phyloP scores from a whole-genome alignment of 75 land plant species.

The Ceratopteris richardii region DNA sequence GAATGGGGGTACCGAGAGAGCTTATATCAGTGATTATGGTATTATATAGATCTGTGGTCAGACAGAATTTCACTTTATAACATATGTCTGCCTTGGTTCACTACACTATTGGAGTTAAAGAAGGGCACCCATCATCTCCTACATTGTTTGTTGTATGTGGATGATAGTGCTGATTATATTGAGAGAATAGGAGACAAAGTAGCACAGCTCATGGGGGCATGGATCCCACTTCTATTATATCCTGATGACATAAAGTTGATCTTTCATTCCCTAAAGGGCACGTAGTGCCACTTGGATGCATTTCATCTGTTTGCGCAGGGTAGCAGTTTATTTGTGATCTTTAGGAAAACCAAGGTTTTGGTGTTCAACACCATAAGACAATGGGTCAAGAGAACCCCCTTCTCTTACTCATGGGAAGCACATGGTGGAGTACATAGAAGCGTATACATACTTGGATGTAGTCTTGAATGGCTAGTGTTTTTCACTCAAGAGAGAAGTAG shows the following conservation, averaged over 20 bases:
- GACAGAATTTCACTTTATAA: too few species aligned
- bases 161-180: not conserved
- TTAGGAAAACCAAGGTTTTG: slow-evolving; percentile 3
- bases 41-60: too few species aligned
- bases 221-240: not conserved
- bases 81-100: too few species aligned
- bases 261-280: not conserved
- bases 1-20: too few species aligned
- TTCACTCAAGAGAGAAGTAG: not conserved
- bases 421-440: not conserved
- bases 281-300: not conserved
- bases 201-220: not conserved
- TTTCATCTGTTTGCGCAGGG: not conserved
- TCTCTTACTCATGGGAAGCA: not conserved
- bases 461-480: not conserved
- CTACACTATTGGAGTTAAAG: too few species aligned
- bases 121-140: not conserved
- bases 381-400: not conserved
- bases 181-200: not conserved
- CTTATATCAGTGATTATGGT: too few species aligned
- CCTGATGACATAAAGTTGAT: not conserved
- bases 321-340: not conserved
- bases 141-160: not conserved
- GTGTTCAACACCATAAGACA: not conserved
- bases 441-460: not conserved